phyloP scores from a whole-genome alignment of 306 rosid genomes.

The Quercus wislizeni region DNA sequence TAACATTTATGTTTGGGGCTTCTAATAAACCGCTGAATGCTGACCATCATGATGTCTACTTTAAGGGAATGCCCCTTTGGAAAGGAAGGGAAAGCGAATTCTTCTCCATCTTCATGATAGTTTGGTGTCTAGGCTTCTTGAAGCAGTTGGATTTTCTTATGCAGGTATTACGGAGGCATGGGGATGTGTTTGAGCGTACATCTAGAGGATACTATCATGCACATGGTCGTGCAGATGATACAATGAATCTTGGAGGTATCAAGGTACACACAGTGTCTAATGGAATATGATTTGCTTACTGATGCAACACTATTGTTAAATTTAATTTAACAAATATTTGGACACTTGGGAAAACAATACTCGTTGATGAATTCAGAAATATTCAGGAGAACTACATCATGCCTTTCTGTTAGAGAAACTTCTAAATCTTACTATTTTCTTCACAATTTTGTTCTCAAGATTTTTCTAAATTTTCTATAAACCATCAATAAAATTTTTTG shows the following conservation, averaged over 20 bases:
- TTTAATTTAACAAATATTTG: background rate
- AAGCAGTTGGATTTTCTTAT: constrained; percentile 17
- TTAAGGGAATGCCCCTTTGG: constrained; percentile 81
- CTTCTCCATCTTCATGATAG: constrained; percentile 17
- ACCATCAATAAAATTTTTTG: background rate
- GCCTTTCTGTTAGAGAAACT: background rate
- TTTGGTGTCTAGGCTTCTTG: constrained; percentile 3
- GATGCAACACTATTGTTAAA: background rate
- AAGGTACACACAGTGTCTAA: constrained; percentile 50
- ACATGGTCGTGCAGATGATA: constrained; percentile 96
- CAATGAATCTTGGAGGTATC: constrained; percentile 98
- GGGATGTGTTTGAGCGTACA: constrained; percentile 85
- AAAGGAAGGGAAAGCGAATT: constrained; percentile 65
- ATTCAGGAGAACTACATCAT: background rate
- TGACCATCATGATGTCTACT: constrained; percentile 78
- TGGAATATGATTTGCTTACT: background rate
- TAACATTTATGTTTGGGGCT: constrained; percentile 50
- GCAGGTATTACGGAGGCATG: constrained; percentile 89
- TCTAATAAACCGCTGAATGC: constrained; percentile 78
- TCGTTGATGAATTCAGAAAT: background rate
- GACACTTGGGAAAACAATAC: background rate
- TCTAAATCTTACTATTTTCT: background rate
- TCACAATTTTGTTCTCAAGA: background rate
- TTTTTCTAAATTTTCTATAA: background rate
- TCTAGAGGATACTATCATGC: constrained; percentile 84